Base-by-base conservation (phyloP, 257 asterid species). In the Solanum chiquidenum region DNA sequence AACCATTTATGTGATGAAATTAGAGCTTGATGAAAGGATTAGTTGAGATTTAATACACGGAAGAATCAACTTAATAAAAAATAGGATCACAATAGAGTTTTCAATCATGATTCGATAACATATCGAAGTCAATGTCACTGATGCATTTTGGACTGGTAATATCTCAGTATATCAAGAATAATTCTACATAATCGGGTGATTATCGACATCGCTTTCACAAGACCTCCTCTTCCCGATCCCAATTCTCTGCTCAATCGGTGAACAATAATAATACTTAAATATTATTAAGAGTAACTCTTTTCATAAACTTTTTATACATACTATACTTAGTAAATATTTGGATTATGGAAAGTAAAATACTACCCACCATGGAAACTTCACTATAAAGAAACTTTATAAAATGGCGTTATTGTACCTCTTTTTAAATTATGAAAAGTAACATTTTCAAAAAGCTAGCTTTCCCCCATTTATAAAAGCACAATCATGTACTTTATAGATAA, bases 131-230 rank as follows among this genome's bases (percentile, higher is more conserved):
- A 64, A 25, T 64, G 16, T 25, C 8, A 4, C 3, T 12, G 0
- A n/a, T n/a, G 4, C 16, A n/a, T 11, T 27, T 64, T n/a, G 34
- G 0, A 25, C 0, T 0, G 16, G 0, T 64, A 4, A 25, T 25
- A n/a, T n/a, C 9, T 64, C 1, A 21, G 1, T 64, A 64, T 4
- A 23, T 3, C 29, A 60, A 60, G 12, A 23, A 60, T 60, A 21
- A 21, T 21, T 60, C 5, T 60, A 13, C 20, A 9, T 9, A 5
- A 23, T 23, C 12, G 7, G 14, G 7, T 62, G 71, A 62, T 27
- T n/a, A 62, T 10, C 0, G 0, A 62, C 7, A 62, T n/a, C 7
- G 7, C 4, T 62, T 62, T 62, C 33, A 5, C 7, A 23, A 25
- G 71, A n/a, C 18, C 7, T 5, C 8, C 72, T 25, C 13, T 11